Evolutionary conservation across 148 eudicot genomes (phyloP), one percentile per base, ranked within the genome.

Genomic region (Rheum nobile): DNA sequence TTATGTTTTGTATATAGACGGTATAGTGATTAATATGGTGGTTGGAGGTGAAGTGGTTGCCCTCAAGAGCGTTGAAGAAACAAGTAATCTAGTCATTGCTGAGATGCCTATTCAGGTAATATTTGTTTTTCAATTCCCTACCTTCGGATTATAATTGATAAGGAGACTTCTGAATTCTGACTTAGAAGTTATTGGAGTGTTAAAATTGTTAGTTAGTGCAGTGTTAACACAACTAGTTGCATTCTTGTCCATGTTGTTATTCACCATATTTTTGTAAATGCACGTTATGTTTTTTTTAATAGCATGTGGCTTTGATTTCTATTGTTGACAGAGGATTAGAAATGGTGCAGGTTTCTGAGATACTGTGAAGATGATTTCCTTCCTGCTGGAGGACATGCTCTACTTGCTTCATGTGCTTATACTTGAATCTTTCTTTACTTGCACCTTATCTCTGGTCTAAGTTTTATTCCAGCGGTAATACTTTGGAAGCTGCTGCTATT

Each of bases 11-110:
- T 74, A n/a, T 80, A 75, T 83, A 92, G 92, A 92, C 83, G 97
- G 96, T 69, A 87, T 91, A 42, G 89, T 88, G 78, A 88, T 95
- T 41, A 90, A 84, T 86, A 88, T 95, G 97, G 93, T 91, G 59
- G 92, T 90, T 61, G 97, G 99, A 28, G 94, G 94, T 71, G 96
- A 95, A 83, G 99, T 92, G 16, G 89, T 86, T 52, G 85, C 82
- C 76, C 93, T 95, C 72, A 90, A 84, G 83, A 87, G 78, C 86
- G 80, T 92, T 28, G 92, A 90, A 83, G 97, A 90, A 83, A 90
- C 88, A 84, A 87, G 83, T 75, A 85, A 84, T 74, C 85, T 88
- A 74, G 79, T 87, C 73, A 86, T 90, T 77, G 89, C 91, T 59
- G 92, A 90, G 84, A 88, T 87, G 88, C 94, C 91, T 29, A 85